phyloP scores from a whole-genome alignment of 768 basidiomycete genomes.

The Tubosaeta brunneosetosa region DNA sequence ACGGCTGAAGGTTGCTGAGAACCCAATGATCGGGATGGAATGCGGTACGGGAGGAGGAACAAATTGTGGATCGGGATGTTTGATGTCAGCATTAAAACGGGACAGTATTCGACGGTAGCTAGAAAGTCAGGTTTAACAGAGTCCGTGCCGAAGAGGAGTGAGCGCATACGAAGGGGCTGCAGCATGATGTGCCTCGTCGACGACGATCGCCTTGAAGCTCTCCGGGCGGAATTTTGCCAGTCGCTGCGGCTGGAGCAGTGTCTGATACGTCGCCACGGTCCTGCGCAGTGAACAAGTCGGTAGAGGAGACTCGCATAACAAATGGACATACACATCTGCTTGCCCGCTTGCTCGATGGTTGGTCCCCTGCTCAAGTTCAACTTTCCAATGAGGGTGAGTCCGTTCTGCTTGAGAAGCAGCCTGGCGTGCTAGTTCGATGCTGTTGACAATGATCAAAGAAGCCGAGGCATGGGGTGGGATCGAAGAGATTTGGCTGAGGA shows the following conservation, averaged over 20 bases:
- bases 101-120: conserved; percentile 84
- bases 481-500: conserved; percentile 64
- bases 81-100: conserved; percentile 68
- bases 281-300: conserved; percentile 32
- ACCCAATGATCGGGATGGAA: conserved; percentile 81
- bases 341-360: conserved; percentile 69
- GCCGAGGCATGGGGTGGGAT: conserved; percentile 41
- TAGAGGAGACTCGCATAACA: not conserved
- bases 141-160: not conserved
- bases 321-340: conserved; percentile 69
- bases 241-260: conserved; percentile 58
- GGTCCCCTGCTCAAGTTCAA: conserved; percentile 90
- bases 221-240: conserved; percentile 71
- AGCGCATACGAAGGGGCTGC: conserved; percentile 78
- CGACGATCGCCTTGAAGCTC: conserved; percentile 66
- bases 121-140: conserved; percentile 6
- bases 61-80: conserved; percentile 45
- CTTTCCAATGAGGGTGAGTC: conserved; percentile 66
- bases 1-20: conserved; percentile 91
- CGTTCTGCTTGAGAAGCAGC: conserved; percentile 66
- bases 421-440: conserved; percentile 84
- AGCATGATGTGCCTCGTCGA: conserved; percentile 96
- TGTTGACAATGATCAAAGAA: conserved; percentile 84
- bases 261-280: conserved; percentile 89
- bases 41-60: conserved; percentile 37